Conservation (phyloP, 129 eudicot species). For the Artemisia tridentata region DNA sequence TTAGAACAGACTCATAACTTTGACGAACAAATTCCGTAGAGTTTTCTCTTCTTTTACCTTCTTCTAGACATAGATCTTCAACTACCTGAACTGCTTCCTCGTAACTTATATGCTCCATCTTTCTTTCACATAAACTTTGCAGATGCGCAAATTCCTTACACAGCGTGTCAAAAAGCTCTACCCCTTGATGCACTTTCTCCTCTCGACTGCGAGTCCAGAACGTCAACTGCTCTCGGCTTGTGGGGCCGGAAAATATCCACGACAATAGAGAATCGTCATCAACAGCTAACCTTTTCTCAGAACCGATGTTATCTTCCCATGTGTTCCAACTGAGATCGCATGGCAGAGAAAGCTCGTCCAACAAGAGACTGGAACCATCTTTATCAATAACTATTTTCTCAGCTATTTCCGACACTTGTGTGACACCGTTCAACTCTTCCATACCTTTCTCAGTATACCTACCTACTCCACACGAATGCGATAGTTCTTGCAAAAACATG, state of each 20-base stretch:
- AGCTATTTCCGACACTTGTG: conserved; percentile 19
- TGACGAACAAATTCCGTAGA: conserved; percentile 46
- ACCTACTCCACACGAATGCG: conserved; percentile 72
- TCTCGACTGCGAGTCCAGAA: conserved; percentile 56
- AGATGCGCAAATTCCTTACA: conserved; percentile 68
- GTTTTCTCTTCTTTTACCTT: conserved; percentile 72
- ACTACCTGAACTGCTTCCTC: conserved; percentile 75
- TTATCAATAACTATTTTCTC: conserved; percentile 59
- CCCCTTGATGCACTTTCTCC: conserved; percentile 67
- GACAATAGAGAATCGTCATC: conserved; percentile 70
- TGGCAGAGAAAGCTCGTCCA: conserved; percentile 56
- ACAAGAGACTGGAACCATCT: conserved; percentile 54
- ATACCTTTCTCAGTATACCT: conserved; percentile 56
- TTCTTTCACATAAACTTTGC: conserved; percentile 74
- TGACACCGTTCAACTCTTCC: conserved; percentile 41
- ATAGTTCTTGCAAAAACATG: conserved; percentile 67
- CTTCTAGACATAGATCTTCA: conserved; percentile 79
- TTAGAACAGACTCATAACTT: conserved; percentile 71
- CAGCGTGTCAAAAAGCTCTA: conserved; percentile 52
- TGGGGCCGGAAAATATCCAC: conserved; percentile 75
- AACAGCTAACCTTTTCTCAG: conserved; percentile 38
- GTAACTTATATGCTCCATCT: conserved; percentile 61
- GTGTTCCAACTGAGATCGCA: conserved; percentile 28
- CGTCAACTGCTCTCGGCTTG: conserved; percentile 64
- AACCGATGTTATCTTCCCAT: conserved; percentile 28